These are phyloP conservation scores for Fusarium tanahbumbuense DNA, from an alignment of 2,329 filamentous ascomycete genomes.

Conservation along the genomic window DNA sequence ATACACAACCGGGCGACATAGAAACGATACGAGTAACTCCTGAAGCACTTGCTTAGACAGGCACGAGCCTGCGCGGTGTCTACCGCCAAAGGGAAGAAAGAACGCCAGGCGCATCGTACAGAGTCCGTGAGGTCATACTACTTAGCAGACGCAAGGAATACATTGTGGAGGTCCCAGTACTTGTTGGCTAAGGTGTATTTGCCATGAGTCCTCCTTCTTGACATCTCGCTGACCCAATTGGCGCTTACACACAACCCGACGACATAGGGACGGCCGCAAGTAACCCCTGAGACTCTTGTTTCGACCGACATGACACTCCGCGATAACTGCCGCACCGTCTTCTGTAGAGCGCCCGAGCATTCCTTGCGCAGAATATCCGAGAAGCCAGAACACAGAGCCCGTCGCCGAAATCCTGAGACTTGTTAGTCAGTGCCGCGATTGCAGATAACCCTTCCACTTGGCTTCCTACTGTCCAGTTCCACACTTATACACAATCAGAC, in stretches of 20 bases:
- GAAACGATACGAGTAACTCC: no score
- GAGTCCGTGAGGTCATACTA: no score
- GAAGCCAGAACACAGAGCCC: neutral
- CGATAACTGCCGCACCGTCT: neutral
- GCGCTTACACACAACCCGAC: no score
- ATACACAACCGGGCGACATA: neutral
- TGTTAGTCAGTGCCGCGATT: neutral
- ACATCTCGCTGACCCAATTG: no score
- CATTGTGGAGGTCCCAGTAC: no score
- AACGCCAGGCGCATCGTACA: no score
- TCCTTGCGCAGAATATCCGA: neutral
- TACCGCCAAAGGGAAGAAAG: no score
- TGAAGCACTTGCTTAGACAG: no score
- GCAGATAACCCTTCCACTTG: rapidly evolving
- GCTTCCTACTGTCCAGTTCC: neutral
- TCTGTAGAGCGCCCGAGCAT: neutral
- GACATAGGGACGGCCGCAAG: no score
- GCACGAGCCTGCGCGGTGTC: neutral
- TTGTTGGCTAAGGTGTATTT: no score
- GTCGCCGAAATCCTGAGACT: neutral
- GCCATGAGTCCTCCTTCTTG: no score
- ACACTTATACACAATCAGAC: neutral
- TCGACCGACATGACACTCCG: neutral
- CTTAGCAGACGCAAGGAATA: no score
- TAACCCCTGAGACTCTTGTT: neutral